phyloP scores from a whole-genome alignment of 805 yeast species.

The Myxozyma kluyveri region DNA sequence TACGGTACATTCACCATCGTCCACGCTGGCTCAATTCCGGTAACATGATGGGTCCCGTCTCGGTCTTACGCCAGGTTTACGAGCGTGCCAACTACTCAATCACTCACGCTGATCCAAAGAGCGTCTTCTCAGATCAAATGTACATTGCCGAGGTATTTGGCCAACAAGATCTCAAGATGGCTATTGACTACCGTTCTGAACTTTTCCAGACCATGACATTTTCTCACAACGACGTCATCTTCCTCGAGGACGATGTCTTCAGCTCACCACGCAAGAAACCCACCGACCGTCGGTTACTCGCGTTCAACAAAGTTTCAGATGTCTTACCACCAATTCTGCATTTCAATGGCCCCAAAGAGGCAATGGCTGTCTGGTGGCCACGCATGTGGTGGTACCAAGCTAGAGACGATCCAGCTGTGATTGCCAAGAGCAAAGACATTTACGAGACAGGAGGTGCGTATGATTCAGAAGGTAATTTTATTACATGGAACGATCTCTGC shows the following conservation, averaged over 20 bases:
- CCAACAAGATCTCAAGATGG: conserved; percentile 21
- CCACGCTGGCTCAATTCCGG: conserved; percentile 31
- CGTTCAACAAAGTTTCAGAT: conserved; percentile 27
- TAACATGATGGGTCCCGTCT: conserved; percentile 29
- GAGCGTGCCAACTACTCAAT: conserved; percentile 25
- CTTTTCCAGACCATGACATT: conserved; percentile 30
- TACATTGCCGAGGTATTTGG: conserved; percentile 28
- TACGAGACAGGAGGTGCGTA: conserved; percentile 28
- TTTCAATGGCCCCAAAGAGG: conserved; percentile 29
- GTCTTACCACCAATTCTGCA: conserved; percentile 23
- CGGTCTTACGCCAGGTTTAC: conserved; percentile 20
- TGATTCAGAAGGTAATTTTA: conserved; percentile 19
- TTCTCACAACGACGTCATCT: conserved; percentile 24
- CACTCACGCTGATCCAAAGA: conserved; percentile 17
- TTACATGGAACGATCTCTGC: conserved; percentile 25
- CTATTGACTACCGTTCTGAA: conserved; percentile 23
- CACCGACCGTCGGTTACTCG: conserved; percentile 15
- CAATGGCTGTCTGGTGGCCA: conserved; percentile 30
- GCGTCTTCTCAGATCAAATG: conserved; percentile 28
- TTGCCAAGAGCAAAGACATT: conserved; percentile 14
- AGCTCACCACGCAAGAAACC: conserved; percentile 21
- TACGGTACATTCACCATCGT: conserved; percentile 17
- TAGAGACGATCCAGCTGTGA: conserved; percentile 11
- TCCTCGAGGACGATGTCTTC: conserved; percentile 20
- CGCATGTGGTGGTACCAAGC: conserved; percentile 28